phyloP scores from a whole-genome alignment of 139 green algal species.

The Pleodorina starrii region DNA sequence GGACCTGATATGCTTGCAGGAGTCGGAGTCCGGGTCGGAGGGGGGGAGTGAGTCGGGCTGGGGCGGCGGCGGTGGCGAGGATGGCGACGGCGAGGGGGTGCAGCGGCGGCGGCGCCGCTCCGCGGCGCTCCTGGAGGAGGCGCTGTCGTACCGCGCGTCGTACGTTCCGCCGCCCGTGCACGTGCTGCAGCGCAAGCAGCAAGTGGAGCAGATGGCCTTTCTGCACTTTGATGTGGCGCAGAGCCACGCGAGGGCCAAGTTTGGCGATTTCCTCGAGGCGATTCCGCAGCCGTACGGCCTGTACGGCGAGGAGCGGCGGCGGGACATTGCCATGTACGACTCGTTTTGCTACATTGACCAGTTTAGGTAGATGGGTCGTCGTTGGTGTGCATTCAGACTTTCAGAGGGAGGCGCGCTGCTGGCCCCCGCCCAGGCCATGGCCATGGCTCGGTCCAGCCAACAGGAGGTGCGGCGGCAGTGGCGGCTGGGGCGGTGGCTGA shows the following conservation, averaged over 20 bases:
- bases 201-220: slow-evolving; percentile 16
- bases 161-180: neutral
- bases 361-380: no score
- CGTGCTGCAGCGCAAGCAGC: neutral
- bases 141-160: neutral
- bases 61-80: neutral
- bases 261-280: slow-evolving; percentile 17
- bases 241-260: slow-evolving; percentile 14
- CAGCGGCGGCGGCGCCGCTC: neutral
- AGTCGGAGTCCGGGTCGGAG: neutral
- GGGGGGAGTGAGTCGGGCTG: no score
- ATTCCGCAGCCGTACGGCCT: slow-evolving; percentile 28
- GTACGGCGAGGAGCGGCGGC: slow-evolving; percentile 16
- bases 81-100: neutral
- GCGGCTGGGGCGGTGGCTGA: no score
- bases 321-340: slow-evolving; percentile 12
- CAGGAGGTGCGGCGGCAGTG: no score
- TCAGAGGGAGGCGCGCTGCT: no score
- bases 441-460: no score
- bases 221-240: slow-evolving; percentile 39
- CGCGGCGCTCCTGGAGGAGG: neutral
- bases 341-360: slow-evolving; percentile 9
- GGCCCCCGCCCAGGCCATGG: no score
- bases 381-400: no score
- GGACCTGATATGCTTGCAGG: neutral